phyloP scores from a whole-genome alignment of 768 basidiomycete species.

The Xanthoconium stramineum region DNA sequence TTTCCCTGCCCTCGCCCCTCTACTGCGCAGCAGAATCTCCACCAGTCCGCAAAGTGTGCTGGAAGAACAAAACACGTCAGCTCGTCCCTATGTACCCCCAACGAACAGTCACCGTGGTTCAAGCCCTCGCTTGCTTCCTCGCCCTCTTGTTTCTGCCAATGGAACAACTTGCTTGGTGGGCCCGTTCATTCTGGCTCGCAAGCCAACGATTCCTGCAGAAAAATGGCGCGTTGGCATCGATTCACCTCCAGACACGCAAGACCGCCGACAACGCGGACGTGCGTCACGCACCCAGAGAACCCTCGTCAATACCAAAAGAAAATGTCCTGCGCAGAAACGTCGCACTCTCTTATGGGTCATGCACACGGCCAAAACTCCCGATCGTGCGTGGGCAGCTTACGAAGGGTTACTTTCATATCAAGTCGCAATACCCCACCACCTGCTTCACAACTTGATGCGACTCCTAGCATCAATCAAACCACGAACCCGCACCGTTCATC shows the following conservation, averaged over 20 bases:
- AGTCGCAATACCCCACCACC: conserved; percentile 30
- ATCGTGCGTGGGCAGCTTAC: conserved; percentile 46
- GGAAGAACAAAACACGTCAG: conserved; percentile 1
- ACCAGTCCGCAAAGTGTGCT: neutral
- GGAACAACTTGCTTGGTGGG: neutral
- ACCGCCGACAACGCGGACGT: neutral
- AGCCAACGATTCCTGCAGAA: neutral
- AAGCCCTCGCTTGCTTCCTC: neutral
- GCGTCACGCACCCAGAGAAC: neutral
- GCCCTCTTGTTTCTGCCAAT: neutral
- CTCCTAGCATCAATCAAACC: conserved; percentile 53
- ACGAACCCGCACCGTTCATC: conserved; percentile 57
- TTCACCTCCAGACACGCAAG: conserved; percentile 7
- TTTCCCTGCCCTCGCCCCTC: conserved; percentile 4
- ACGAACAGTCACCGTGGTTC: neutral
- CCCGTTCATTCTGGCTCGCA: neutral
- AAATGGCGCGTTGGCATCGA: conserved; percentile 4
- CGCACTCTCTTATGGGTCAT: conserved; percentile 31
- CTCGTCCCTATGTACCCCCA: neutral
- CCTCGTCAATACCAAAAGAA: conserved; percentile 8
- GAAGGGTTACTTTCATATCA: conserved; percentile 28
- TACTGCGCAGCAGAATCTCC: conserved; percentile 2
- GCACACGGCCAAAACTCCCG: conserved; percentile 30
- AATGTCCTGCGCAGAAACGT: conserved; percentile 18
- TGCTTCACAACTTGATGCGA: conserved; percentile 61